These are phyloP conservation scores for Verticillium nonalfalfae DNA, from an alignment of 2,329 filamentous ascomycete species.

Conservation along the genomic window DNA sequence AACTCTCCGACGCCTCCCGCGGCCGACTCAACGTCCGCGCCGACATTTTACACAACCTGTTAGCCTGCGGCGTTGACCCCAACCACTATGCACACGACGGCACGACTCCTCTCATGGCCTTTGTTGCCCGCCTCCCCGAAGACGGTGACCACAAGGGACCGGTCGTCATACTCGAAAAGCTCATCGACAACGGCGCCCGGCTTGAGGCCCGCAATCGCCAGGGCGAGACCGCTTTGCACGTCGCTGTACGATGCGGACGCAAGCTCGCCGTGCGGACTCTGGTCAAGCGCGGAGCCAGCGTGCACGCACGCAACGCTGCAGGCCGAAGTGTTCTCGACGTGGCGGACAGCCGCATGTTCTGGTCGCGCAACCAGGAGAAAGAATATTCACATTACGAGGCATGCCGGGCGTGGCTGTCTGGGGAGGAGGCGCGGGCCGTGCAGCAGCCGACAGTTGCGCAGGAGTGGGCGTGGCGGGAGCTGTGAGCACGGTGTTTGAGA, in stretches of 20 bases:
- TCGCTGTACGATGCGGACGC: constrained; percentile 45
- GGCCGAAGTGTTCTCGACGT: constrained; percentile 39
- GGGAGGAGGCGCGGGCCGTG: constrained; percentile 22
- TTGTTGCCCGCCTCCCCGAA: constrained; percentile 41
- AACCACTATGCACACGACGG: constrained; percentile 47
- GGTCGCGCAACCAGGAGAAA: constrained; percentile 21
- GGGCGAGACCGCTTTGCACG: constrained; percentile 49
- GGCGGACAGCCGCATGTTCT: constrained; percentile 31
- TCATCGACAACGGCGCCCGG: constrained; percentile 35
- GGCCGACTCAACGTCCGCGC: constrained; percentile 14
- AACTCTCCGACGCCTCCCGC: constrained; percentile 24
- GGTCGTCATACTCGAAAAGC: constrained; percentile 32
- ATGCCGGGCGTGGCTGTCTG: constrained; percentile 38
- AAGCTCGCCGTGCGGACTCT: constrained; percentile 44
- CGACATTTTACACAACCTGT: constrained; percentile 15
- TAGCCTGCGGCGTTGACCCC: constrained; percentile 33
- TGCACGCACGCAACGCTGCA: constrained; percentile 36
- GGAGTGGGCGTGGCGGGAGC: constrained; percentile 29
- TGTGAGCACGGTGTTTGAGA: not conserved
- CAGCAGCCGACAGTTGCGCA: constrained; percentile 31
- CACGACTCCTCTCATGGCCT: constrained; percentile 50
- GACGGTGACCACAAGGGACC: constrained; percentile 43
- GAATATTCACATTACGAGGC: constrained; percentile 36
- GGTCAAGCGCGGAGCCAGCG: constrained; percentile 38
- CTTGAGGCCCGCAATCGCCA: constrained; percentile 44